phyloP scores from a whole-genome alignment of 2,329 filamentous ascomycete species.

The Aspergillus hortae region DNA sequence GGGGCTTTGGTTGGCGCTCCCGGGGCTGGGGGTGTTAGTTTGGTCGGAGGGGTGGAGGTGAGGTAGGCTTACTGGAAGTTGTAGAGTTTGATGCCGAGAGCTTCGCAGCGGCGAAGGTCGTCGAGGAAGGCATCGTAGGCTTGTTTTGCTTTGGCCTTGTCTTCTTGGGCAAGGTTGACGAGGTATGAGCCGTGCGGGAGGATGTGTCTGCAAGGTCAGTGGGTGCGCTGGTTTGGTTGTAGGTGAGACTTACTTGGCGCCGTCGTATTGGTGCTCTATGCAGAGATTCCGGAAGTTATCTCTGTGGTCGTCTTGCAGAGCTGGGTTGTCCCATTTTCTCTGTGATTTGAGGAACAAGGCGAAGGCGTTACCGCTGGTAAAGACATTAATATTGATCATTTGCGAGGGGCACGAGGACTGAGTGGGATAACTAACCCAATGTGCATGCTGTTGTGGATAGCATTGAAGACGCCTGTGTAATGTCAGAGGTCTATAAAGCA shows the following conservation, averaged over 20 bases:
- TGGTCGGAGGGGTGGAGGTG: not conserved
- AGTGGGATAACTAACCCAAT: conserved; percentile 55
- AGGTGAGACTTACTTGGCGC: conserved; percentile 45
- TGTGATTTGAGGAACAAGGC: conserved; percentile 96
- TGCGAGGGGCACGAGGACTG: not conserved
- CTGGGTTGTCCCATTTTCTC: conserved; percentile 86
- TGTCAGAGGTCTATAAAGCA: not conserved
- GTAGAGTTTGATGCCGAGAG: conserved; percentile 84
- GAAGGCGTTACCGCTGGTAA: conserved; percentile 74
- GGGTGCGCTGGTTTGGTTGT: not conserved
- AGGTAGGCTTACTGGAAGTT: conserved; percentile 70
- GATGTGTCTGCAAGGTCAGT: conserved; percentile 53
- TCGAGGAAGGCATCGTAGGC: conserved; percentile 84
- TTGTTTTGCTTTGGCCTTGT: conserved; percentile 74
- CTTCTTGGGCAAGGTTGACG: conserved; percentile 87
- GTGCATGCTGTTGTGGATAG: conserved; percentile 70
- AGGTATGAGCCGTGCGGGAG: conserved; percentile 95
- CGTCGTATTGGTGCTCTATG: conserved; percentile 67
- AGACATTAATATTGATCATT: conserved; percentile 4
- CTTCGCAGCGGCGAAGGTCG: conserved; percentile 80
- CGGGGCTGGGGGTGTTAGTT: conserved; percentile 53
- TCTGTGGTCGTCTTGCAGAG: conserved; percentile 64
- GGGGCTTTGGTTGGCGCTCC: conserved; percentile 68
- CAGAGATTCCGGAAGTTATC: conserved; percentile 68
- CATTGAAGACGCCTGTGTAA: conserved; percentile 75